Evolutionary conservation across 1,284 basidiomycete species (phyloP).

Genomic region (Porodaedalea pini): DNA sequence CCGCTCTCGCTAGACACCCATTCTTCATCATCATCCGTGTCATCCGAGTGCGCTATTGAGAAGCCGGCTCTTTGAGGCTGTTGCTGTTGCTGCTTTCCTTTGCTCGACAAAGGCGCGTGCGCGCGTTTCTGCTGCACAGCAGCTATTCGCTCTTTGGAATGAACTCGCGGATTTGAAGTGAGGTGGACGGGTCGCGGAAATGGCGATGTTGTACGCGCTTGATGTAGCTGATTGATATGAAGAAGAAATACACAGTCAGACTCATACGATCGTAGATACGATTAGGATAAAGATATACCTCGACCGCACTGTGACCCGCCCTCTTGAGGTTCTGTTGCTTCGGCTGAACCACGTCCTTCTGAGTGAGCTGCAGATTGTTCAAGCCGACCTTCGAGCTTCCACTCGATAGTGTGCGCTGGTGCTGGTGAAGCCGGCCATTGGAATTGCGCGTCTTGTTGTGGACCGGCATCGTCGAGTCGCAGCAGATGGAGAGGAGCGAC

Average conservation of each 20-base stretch:
- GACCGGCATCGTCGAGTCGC: slow-evolving; percentile 6
- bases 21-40: slow-evolving; percentile 60
- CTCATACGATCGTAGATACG: slow-evolving; percentile 7
- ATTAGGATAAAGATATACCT: slow-evolving; percentile 37
- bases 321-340: slow-evolving; percentile 38
- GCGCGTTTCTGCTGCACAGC: slow-evolving; percentile 29
- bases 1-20: slow-evolving; percentile 76
- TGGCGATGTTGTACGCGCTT: slow-evolving; percentile 32
- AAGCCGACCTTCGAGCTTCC: slow-evolving; percentile 47
- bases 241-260: background rate
- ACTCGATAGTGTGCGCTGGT: slow-evolving; percentile 58
- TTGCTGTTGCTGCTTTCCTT: slow-evolving; percentile 25
- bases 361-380: slow-evolving; percentile 59
- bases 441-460: slow-evolving; percentile 45
- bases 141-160: slow-evolving; percentile 45
- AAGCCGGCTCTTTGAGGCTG: slow-evolving; percentile 47
- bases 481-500: background rate
- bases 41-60: slow-evolving; percentile 49
- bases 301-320: slow-evolving; percentile 37
- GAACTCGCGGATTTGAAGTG: slow-evolving; percentile 47
- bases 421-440: slow-evolving; percentile 38
- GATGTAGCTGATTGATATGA: slow-evolving; percentile 13
- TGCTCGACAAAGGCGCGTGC: slow-evolving; percentile 31
- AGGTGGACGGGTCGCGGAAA: slow-evolving; percentile 36
- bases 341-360: slow-evolving; percentile 44